A percentile compares a stretch with the other conserved stretches of the same genome.
Conservation (phyloP, 331 rosid species). For the Quercus lobata region DNA sequence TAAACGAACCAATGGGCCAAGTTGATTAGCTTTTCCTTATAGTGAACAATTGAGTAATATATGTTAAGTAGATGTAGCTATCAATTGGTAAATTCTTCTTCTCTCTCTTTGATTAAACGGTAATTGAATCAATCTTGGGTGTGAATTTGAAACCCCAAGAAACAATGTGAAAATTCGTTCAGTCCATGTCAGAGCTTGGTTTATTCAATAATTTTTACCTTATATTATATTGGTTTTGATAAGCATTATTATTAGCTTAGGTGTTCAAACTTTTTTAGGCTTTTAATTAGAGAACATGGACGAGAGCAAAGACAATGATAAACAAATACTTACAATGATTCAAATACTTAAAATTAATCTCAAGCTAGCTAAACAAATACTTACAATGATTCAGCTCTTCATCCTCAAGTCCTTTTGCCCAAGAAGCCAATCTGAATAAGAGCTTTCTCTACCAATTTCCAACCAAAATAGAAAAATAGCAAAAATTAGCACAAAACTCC, state of each 20-base stretch:
- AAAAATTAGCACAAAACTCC: too few relatives aligned
- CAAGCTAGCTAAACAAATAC: too few relatives aligned
- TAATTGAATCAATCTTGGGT: neutral
- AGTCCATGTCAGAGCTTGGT: slow-evolving; percentile 1
- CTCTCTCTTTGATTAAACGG: too few relatives aligned
- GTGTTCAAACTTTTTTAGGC: neutral
- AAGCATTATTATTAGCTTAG: neutral
- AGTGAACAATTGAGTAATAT: too few relatives aligned
- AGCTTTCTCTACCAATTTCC: too few relatives aligned
- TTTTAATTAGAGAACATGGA: slow-evolving; percentile 24
- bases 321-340: too few relatives aligned
- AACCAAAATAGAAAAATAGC: too few relatives aligned
- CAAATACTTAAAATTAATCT: too few relatives aligned
- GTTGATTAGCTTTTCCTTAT: neutral
- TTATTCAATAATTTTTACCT: neutral
- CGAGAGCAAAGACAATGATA: slow-evolving; percentile 30
- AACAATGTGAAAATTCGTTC: neutral
- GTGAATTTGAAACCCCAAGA: neutral
- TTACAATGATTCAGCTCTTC: too few relatives aligned
- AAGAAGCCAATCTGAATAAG: too few relatives aligned
- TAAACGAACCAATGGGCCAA: neutral
- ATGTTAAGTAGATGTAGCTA: neutral
- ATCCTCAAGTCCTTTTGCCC: too few relatives aligned
- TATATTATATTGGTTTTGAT: slow-evolving; percentile 5
- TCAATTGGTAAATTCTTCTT: neutral